Conservation (phyloP, 106 monocot species). For the Phalaenopsis equestris region DNA sequence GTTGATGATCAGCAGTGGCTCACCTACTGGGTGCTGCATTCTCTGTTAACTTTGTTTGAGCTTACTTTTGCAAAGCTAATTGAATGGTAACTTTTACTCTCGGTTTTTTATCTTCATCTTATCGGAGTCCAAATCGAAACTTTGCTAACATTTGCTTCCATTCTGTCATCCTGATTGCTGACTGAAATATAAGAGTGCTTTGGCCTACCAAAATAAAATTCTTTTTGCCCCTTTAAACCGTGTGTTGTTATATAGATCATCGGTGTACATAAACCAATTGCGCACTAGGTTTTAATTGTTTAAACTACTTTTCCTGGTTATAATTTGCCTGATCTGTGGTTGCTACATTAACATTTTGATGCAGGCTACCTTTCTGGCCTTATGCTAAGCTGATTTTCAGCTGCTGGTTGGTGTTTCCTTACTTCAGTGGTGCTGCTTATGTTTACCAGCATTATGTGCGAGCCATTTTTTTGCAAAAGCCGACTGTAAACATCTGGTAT, state of each 20-base stretch:
- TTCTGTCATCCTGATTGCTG: background rate
- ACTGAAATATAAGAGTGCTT: too few relatives aligned
- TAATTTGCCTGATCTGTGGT: background rate
- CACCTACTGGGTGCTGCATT: slow-evolving; percentile 83
- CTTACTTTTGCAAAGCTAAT: slow-evolving; percentile 76
- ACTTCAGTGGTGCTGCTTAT: slow-evolving; percentile 83
- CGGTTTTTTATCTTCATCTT: background rate
- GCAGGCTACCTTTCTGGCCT: slow-evolving; percentile 85
- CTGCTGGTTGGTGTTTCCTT: slow-evolving; percentile 77
- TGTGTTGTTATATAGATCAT: background rate
- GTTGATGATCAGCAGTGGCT: slow-evolving; percentile 87
- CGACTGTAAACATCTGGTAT: slow-evolving; percentile 53
- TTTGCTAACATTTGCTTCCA: background rate
- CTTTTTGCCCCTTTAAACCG: background rate
- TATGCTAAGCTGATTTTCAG: slow-evolving; percentile 48
- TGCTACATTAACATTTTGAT: background rate
- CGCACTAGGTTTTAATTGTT: background rate
- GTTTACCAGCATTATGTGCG: slow-evolving; percentile 72
- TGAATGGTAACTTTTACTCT: slow-evolving; percentile 33
- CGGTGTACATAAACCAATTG: background rate
- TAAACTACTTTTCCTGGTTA: background rate
- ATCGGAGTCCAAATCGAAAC: background rate
- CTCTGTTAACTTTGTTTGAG: slow-evolving; percentile 72
- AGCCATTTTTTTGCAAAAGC: slow-evolving; percentile 25
- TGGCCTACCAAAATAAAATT: background rate